Conservation (phyloP, 2,329 filamentous ascomycete genomes). For the Sclerotinia minor region DNA sequence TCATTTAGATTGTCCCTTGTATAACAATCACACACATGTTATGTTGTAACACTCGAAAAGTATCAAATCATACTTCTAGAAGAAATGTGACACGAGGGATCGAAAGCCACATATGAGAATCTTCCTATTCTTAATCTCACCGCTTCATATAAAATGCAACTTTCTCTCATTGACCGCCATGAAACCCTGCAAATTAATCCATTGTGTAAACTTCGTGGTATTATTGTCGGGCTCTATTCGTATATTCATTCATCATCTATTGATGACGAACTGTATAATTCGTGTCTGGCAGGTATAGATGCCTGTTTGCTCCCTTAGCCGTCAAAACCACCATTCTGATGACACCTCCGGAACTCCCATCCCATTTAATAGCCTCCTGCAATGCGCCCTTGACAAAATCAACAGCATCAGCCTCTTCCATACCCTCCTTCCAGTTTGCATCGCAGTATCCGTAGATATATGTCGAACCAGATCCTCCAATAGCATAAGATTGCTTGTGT, state of each 20-base stretch:
- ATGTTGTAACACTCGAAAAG: not conserved
- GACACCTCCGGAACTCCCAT: conserved; percentile 96
- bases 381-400: conserved; percentile 90
- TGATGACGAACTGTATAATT: conserved; percentile 60
- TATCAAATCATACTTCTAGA: conserved; percentile 19
- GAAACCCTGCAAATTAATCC: conserved; percentile 24
- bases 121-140: conserved; percentile 29
- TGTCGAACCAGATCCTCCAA: conserved; percentile 93
- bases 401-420: conserved; percentile 90
- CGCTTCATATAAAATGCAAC: conserved; percentile 26
- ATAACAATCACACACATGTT: conserved; percentile 9
- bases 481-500: conserved; percentile 95
- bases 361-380: conserved; percentile 97
- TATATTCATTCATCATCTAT: conserved; percentile 51
- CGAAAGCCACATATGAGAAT: not conserved
- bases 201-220: conserved; percentile 33
- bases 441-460: conserved; percentile 99
- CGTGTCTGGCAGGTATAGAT: conserved; percentile 93
- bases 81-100: conserved; percentile 6
- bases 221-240: conserved; percentile 39
- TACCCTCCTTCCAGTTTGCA: conserved; percentile 89
- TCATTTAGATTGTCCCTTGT: conserved; percentile 1
- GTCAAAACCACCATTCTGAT: conserved; percentile 98
- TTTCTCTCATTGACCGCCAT: conserved; percentile 28
- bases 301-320: conserved; percentile 82